Evolutionary conservation across 441 rosid genomes (phyloP), one percentile per base, ranked within the genome.

Genomic region (California macrophylla): DNA sequence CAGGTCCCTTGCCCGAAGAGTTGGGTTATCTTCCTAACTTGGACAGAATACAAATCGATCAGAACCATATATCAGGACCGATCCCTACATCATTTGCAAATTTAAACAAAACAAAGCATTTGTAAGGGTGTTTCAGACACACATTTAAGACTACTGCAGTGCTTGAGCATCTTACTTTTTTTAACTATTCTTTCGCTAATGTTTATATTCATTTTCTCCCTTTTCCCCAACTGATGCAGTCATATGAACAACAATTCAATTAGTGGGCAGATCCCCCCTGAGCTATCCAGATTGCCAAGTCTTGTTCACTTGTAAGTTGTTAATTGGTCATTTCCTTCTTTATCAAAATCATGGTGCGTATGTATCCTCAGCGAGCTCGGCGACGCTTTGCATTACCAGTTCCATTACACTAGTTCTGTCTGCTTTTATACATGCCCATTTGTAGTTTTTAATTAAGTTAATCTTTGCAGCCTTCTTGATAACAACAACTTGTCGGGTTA

Each of bases 231-330:
- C 56, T 63, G 80, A 73, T 74, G 71, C 87, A 93, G 98, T 85
- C 98, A 94, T 84, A 87, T 94, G 97, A 94, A 94, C 78, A 94
- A 94, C 83, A 94, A 94, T 79, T 94, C 97, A 58, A 84, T 94
- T 32, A 91, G 96, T 45, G 99, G 99, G 32, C 90, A 83, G 80
- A 89, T 94, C 73, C 99, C 99, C 0, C 82, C 86, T 3, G 97
- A 91, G 76, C 82, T 94, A 54, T 86, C 96, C 69, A 85, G 81
- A 79, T 73, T 94, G 69, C 93, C 97, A 0, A 78, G 32, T 63
- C 93, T 94, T 75, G 82, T 91, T 83, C 98, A 94, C 91, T 76
- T 94, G 99, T 94, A 88, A 91, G 98, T 85, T 67, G 62, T 66
- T 66, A 47, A 6, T 69, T 69, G 68, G 38, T 78, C 66, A 63